Base-by-base conservation (phyloP, 306 rosid species). In the Glycyrrhiza uralensis region DNA sequence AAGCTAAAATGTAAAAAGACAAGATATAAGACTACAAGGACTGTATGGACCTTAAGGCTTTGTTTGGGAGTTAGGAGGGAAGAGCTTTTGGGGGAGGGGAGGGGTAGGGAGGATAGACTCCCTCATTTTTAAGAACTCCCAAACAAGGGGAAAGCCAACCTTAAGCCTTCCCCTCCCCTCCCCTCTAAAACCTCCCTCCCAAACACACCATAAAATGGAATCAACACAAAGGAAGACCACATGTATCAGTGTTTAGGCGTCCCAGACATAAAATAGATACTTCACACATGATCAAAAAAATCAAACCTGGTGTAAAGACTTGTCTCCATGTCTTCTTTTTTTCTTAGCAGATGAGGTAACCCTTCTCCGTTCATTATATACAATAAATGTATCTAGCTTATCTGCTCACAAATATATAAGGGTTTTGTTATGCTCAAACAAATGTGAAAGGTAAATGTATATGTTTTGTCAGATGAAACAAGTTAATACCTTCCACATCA, bases 301-400 rank as follows among this genome's bases (percentile, higher is more conserved):
- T 58, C 84, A 79, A 39, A 94, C 99, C 96, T 94, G 99, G 84
- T 83, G 96, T 70, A 94, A 79, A 68, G 90, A 83, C 77, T 85
- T 88, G 81, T 86, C 81, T 49, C 81, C 85, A 29, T 67, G 83
- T 74, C 78, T 86, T 84, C 93, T 85, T 84, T 80, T 86, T 83
- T 75, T 89, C 87, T 94, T 94, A 39, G 99, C 90, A 19, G 99
- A 94, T 72, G 99, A 94, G 17, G 99, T 94, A 69, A 94, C 96
- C 82, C 89, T 85, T 78, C 89, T 94, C 72, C 97, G 83, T 82
- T 91, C 87, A 78, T 94, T 91, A 81, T 86, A 89, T 63, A 91
- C 93, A 80, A 91, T 88, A 81, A 76, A 94, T 3, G 97, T 86
- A 68, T 91, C 97, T 32, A 94, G 88, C 78, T 82, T 76, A 74